A percentile compares a stretch with the other conserved stretches of the same genome.
These are phyloP conservation scores for Nannizziopsis arthrosporioides DNA, from an alignment of 2,329 filamentous ascomycete genomes.

Conservation along the genomic window DNA sequence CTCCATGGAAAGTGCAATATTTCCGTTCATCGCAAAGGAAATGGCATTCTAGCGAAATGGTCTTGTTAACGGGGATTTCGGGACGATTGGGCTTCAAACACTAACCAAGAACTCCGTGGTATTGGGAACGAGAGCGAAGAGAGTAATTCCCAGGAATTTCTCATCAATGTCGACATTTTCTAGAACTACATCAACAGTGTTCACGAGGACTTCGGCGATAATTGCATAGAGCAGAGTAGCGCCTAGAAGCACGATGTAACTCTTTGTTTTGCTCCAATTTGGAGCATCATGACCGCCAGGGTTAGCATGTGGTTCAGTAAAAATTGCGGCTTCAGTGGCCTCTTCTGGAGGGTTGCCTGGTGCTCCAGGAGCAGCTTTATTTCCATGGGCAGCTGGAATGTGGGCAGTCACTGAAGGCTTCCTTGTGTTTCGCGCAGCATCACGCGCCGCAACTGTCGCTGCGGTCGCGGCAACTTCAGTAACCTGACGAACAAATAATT, in stretches of 20 bases:
- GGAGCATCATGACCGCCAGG: slow-evolving; percentile 87
- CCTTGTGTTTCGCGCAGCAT: slow-evolving; percentile 48
- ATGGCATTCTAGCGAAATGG: slow-evolving; percentile 64
- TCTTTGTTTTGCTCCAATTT: slow-evolving; percentile 91
- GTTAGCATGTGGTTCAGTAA: slow-evolving; percentile 29
- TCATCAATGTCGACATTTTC: slow-evolving; percentile 85
- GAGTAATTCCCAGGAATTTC: slow-evolving; percentile 91
- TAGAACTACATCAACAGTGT: slow-evolving; percentile 93
- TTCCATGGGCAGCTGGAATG: slow-evolving; percentile 22
- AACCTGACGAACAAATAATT: slow-evolving; percentile 68
- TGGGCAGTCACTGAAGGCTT: slow-evolving; percentile 37
- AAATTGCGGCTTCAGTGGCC: slow-evolving; percentile 23
- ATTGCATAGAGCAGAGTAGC: slow-evolving; percentile 91
- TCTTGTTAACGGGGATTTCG: neutral
- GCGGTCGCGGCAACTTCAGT: slow-evolving; percentile 90
- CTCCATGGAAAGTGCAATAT: slow-evolving; percentile 97
- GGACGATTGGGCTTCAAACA: slow-evolving; percentile 11
- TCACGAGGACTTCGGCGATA: slow-evolving; percentile 91
- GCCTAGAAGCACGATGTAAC: slow-evolving; percentile 72
- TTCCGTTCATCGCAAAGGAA: slow-evolving; percentile 98
- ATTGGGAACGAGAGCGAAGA: slow-evolving; percentile 94
- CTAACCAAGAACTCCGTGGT: slow-evolving; percentile 91
- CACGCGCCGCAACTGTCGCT: slow-evolving; percentile 72
- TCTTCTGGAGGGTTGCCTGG: slow-evolving; percentile 40
- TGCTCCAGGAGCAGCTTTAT: slow-evolving; percentile 27